A percentile compares a stretch with the other conserved stretches of the same genome.
Evolutionary conservation across 1,139 yeast species (phyloP).

Genomic region (Debaryomyces sp.): DNA sequence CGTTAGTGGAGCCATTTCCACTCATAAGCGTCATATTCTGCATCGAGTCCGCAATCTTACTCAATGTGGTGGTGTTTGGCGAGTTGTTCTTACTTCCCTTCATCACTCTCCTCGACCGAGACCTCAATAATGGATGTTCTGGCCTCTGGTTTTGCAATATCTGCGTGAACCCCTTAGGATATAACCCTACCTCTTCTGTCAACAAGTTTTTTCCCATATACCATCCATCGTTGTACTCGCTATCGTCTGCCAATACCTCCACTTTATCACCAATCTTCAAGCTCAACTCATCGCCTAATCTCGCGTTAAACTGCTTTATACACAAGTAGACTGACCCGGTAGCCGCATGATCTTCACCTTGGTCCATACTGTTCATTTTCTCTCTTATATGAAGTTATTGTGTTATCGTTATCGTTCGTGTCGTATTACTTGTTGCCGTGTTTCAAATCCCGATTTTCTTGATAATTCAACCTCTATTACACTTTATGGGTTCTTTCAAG

Average conservation of each 20-base stretch:
- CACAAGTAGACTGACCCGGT: conserved; percentile 48
- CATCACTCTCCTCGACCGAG: conserved; percentile 58
- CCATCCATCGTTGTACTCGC: conserved; percentile 98
- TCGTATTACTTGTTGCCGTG: not conserved
- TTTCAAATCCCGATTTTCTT: not conserved
- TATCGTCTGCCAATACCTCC: conserved; percentile 89
- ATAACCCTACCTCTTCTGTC: conserved; percentile 77
- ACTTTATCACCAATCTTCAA: conserved; percentile 82
- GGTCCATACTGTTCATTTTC: not conserved
- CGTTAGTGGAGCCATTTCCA: not conserved
- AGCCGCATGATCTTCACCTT: conserved; percentile 4
- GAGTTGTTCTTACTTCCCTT: conserved; percentile 17
- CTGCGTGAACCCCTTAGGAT: conserved; percentile 85
- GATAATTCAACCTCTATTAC: not conserved
- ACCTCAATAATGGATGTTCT: conserved; percentile 44
- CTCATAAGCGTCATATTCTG: conserved; percentile 14
- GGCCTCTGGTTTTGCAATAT: conserved; percentile 28
- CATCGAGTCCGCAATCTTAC: conserved; percentile 21
- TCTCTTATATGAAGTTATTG: not conserved
- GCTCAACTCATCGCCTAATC: conserved; percentile 87
- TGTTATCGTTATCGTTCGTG: not conserved
- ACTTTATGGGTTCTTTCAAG: not conserved
- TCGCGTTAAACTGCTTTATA: conserved; percentile 81
- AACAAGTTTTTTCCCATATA: conserved; percentile 78
- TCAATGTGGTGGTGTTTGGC: conserved; percentile 14